phyloP scores from a whole-genome alignment of 176 grass and related monocot species.

The Juncus inflexus region DNA sequence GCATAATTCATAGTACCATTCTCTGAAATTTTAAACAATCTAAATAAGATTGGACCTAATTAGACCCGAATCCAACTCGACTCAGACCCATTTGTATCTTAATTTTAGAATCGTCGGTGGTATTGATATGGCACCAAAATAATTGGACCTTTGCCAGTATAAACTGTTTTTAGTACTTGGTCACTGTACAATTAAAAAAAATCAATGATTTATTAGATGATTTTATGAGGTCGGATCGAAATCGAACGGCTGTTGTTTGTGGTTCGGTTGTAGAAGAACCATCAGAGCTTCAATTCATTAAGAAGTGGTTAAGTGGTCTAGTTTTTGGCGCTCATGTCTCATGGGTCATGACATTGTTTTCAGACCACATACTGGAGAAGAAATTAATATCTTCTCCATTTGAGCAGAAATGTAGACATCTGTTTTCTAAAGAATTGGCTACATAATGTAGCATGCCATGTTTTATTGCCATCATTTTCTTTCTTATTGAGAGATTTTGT shows the following conservation, averaged over 20 bases:
- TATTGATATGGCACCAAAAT: slow-evolving; percentile 12
- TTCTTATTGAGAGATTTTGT: no score
- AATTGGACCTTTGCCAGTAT: slow-evolving; percentile 6
- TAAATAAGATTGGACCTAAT: background rate
- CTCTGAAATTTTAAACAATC: background rate
- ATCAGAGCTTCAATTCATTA: background rate
- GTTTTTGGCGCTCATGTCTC: background rate
- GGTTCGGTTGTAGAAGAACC: slow-evolving; percentile 4
- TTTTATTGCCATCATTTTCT: no score
- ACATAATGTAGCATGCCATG: no score
- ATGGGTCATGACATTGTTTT: background rate
- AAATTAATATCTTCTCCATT: no score
- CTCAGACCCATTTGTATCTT: slow-evolving; percentile 1
- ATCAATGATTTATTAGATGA: background rate
- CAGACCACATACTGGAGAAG: no score
- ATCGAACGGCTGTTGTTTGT: background rate
- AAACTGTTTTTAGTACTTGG: background rate
- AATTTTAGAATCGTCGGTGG: slow-evolving; percentile 13
- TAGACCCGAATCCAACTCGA: no score
- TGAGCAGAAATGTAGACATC: no score
- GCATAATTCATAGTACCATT: no score
- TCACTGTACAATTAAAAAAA: background rate
- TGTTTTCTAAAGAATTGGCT: background rate
- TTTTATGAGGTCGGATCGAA: background rate
- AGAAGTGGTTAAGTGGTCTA: slow-evolving; percentile 7